These are phyloP conservation scores for Solanum paucissectum DNA, from an alignment of 257 asterid species.

Conservation along the genomic window DNA sequence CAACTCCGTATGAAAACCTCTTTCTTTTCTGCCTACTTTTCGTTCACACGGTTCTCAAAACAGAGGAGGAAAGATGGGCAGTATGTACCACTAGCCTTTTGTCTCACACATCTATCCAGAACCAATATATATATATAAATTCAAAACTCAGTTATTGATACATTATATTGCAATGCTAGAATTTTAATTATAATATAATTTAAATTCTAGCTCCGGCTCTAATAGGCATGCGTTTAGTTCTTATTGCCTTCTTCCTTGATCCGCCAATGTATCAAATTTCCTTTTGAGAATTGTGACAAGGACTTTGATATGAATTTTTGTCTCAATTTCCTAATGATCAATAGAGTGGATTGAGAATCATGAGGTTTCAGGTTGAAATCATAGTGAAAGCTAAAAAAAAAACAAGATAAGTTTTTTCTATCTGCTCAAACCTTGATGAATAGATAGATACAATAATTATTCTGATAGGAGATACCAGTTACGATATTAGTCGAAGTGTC, in stretches of 20 bases:
- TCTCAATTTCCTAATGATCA: not conserved
- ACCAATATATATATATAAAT: too few species aligned
- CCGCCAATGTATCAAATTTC: not conserved
- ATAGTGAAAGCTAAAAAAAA: not conserved
- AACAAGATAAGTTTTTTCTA: not conserved
- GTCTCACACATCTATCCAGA: not conserved
- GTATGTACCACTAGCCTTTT: not conserved
- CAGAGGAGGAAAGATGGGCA: not conserved
- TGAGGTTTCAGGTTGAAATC: not conserved
- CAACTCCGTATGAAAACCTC: not conserved
- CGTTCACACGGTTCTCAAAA: not conserved
- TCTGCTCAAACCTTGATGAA: not conserved
- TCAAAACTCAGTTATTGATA: not conserved
- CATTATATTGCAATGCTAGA: not conserved
- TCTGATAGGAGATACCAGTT: not conserved
- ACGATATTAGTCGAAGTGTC: not conserved
- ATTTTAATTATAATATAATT: not conserved
- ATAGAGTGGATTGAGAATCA: not conserved
- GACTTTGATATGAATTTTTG: not conserved
- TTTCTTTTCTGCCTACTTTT: not conserved
- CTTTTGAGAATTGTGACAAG: not conserved
- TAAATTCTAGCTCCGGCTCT: not conserved
- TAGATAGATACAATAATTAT: not conserved
- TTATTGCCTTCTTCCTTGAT: not conserved
- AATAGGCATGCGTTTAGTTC: not conserved